These are phyloP conservation scores for Botrytis medusae DNA, from an alignment of 2,329 filamentous ascomycete species.

Conservation along the genomic window DNA sequence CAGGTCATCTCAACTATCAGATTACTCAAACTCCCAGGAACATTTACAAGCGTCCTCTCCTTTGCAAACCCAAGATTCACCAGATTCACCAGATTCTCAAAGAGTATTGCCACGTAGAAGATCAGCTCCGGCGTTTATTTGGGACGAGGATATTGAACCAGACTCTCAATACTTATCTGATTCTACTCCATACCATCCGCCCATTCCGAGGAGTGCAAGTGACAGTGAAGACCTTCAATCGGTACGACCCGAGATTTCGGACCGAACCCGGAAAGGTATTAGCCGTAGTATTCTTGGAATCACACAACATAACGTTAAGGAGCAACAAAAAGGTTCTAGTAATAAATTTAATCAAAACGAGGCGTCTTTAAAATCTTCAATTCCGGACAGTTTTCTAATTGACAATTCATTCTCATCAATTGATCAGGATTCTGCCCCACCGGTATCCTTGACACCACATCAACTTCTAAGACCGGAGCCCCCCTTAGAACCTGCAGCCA, in stretches of 20 bases:
- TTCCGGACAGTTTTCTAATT: slow-evolving; percentile 11
- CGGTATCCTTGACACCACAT: slow-evolving; percentile 16
- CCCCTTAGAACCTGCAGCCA: slow-evolving; percentile 10
- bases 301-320: slow-evolving; percentile 14
- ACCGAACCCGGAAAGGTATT: slow-evolving; percentile 18
- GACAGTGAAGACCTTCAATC: slow-evolving; percentile 7
- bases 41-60: slow-evolving; percentile 6
- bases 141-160: slow-evolving; percentile 32
- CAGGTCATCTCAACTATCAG: slow-evolving; percentile 26
- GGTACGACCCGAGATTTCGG: slow-evolving; percentile 17
- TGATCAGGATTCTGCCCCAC: slow-evolving; percentile 5
- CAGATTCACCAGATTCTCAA: slow-evolving; percentile 16
- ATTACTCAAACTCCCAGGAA: slow-evolving; percentile 2
- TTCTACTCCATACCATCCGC: slow-evolving; percentile 25
- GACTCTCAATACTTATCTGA: slow-evolving; percentile 31
- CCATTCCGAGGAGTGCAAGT: slow-evolving; percentile 14
- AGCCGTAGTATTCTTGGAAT: slow-evolving; percentile 13
- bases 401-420: neutral
- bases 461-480: neutral
- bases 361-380: neutral
- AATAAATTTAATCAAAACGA: neutral
- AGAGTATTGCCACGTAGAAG: slow-evolving; percentile 5
- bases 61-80: slow-evolving; percentile 18
- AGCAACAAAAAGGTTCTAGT: neutral
- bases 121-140: slow-evolving; percentile 23